Evolutionary conservation across 805 yeast species (phyloP), one percentile per base, ranked within the genome.

Genomic region (Zygoascus flipseniorum): DNA sequence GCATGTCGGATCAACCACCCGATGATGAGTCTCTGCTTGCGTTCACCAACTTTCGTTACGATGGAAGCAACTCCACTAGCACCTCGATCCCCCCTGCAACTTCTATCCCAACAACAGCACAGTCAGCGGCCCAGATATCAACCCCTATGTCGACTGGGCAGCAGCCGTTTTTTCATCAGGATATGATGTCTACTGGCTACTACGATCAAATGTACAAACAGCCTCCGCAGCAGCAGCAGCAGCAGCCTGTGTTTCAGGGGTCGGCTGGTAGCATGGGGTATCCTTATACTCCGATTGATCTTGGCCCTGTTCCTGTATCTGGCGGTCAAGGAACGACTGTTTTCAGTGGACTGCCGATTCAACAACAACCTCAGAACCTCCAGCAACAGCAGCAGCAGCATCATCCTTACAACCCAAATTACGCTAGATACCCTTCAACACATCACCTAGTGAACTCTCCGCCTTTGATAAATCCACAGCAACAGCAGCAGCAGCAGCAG

Each of bases 1-100:
- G 53, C 37, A 55, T 55, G 58, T 50, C 58, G 56, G 58, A 52
- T 47, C 58, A 48, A 26, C 46, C 48, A 11, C 43, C 49, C 32
- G 53, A 52, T 31, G 59, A 56, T 26, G 55, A 54, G 49, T 49
- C 52, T 52, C 50, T 56, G 18, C 50, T 56, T 44, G 56, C 56
- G 39, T 56, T 56, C 50, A 43, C 48, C 42, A 49, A 42, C 49
- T 41, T 47, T 42, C 50, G 45, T 14, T 47, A 52, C 28, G 45
- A 52, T 14, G 23, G 39, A 35, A 35, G 39, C 39, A 35, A 35
- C 16, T n/a, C 39, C 13, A 35, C 39, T 5, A 35, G 39, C 39
- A 35, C 39, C 16, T 35, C 8, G 39, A 35, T 20, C 11, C 43
- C 43, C 48, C 16, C 19, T 11, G 16, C 32, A 18, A 13, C 39